Evolutionary conservation across 306 rosid genomes (phyloP), one percentile per base, ranked within the genome.

Genomic region (Elaeagnus macrophylla): DNA sequence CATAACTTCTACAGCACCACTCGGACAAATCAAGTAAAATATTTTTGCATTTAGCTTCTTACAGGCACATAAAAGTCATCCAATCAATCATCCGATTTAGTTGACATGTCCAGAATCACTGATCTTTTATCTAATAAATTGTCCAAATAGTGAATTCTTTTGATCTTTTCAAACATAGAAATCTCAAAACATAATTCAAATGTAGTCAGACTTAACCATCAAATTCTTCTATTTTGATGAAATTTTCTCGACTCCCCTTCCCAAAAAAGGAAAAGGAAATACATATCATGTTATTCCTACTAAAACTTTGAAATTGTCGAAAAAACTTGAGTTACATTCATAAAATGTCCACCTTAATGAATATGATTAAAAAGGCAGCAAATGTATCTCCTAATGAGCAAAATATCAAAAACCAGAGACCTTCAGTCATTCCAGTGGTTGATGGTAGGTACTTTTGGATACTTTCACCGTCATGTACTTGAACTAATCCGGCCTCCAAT

Each of bases 401-500:
- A 63, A 38, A 32, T 56, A 1, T 39, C 20, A 53, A 65, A 56
- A 7, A 44, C 15, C 51, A 38, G 52, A 37, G 48, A 91, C 96
- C 97, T 72, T 80, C 82, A 20, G 37, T 45, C 13, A 56, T 67
- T 17, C 63, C 76, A 60, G 37, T 57, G 10, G 52, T 64, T 35
- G 80, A 64, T 39, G 67, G 48, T 55, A 80, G 71, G 65, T 70
- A 75, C 61, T 77, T 74, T 68, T 9, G 87, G 67, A 87, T 82
- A 66, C 89, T 78, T 65, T 70, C 73, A 60, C 72, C 82, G 59
- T 69, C 80, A 14, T 58, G 68, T 41, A 80, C 55, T 62, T 82
- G 79, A 50, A 91, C 71, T 53, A 79, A 70, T 62, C 77, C 82
- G 62, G 69, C 89, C 71, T 75, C 82, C 56, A 91, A 64, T 56